These are phyloP conservation scores for Penicillium sp. DNA, from an alignment of 2,329 filamentous ascomycete genomes.

Conservation along the genomic window DNA sequence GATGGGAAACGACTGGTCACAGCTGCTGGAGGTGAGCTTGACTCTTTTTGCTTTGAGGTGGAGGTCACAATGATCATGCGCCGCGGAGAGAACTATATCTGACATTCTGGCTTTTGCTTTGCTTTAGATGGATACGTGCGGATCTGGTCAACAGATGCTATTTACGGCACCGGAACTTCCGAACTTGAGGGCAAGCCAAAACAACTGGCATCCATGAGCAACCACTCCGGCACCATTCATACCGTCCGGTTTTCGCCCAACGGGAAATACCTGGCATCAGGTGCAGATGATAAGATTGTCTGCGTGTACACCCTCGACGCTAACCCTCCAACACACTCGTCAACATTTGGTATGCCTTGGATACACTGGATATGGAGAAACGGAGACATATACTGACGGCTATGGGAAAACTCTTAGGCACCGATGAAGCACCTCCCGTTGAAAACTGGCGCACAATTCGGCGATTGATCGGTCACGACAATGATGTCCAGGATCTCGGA, in stretches of 20 bases:
- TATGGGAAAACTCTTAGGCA: constrained; percentile 43
- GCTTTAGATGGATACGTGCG: constrained; percentile 79
- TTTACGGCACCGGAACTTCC: constrained; percentile 67
- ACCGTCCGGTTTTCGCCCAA: constrained; percentile 94
- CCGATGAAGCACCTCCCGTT: constrained; percentile 80
- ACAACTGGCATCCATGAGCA: constrained; percentile 95
- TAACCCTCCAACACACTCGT: constrained; percentile 64
- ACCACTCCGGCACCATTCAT: constrained; percentile 94
- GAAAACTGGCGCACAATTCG: constrained; percentile 98
- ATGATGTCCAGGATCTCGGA: constrained; percentile 93
- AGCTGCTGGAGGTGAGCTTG: constrained; percentile 69
- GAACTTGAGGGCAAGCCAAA: constrained; percentile 66
- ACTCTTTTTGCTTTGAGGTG: not conserved
- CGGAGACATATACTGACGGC: constrained; percentile 3
- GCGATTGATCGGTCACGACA: constrained; percentile 90
- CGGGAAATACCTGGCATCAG: constrained; percentile 87
- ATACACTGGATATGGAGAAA: constrained; percentile 3
- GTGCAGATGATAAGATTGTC: constrained; percentile 97
- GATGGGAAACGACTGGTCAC: constrained; percentile 88
- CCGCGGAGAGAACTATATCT: not conserved
- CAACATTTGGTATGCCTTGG: constrained; percentile 62
- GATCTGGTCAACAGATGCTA: constrained; percentile 93
- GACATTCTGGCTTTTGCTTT: constrained; percentile 5
- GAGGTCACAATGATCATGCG: not conserved
- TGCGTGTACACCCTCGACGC: constrained; percentile 90